Conservation (phyloP, 1,284 basidiomycete genomes). For the Heterobasidion irregulare region DNA sequence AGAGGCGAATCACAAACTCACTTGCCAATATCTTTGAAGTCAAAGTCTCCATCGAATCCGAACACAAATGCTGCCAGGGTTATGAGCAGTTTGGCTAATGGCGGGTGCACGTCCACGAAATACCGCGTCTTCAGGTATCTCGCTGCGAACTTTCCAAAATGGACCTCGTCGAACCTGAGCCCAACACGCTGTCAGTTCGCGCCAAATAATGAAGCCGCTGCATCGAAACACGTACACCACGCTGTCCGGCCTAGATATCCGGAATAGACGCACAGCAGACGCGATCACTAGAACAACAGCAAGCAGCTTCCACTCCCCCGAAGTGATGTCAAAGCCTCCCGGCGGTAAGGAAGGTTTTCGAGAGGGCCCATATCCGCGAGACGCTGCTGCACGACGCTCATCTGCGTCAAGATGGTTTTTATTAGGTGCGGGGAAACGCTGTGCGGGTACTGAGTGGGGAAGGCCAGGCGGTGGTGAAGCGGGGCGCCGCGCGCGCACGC, state of each 20-base stretch:
- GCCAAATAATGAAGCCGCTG: background rate
- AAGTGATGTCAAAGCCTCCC: conserved; percentile 59
- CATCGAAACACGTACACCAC: conserved; percentile 66
- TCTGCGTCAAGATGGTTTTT: conserved; percentile 57
- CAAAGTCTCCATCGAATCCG: conserved; percentile 92
- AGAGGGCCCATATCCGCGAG: conserved; percentile 52
- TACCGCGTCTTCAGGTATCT: conserved; percentile 89
- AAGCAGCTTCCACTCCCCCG: conserved; percentile 70
- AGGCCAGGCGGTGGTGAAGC: conserved; percentile 52
- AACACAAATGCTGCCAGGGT: conserved; percentile 84
- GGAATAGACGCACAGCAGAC: conserved; percentile 66
- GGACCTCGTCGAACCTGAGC: conserved; percentile 89
- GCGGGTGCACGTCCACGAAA: conserved; percentile 97
- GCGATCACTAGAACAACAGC: conserved; percentile 60
- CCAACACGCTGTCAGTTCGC: background rate
- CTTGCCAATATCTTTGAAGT: conserved; percentile 97
- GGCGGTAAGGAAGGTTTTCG: conserved; percentile 36
- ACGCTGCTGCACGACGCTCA: conserved; percentile 57
- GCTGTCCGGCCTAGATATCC: conserved; percentile 74
- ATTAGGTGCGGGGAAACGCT: conserved; percentile 18
- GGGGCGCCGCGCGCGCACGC: conserved; percentile 48
- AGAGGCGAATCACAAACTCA: conserved; percentile 29
- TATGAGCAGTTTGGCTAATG: conserved; percentile 92
- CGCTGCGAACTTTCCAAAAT: conserved; percentile 91
- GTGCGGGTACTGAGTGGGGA: conserved; percentile 24